Percentiles rank a stretch among this genome's conserved stretches.
Conservation (phyloP, 1,139 yeast genomes). For the Nakaseomyces bracarensis region DNA sequence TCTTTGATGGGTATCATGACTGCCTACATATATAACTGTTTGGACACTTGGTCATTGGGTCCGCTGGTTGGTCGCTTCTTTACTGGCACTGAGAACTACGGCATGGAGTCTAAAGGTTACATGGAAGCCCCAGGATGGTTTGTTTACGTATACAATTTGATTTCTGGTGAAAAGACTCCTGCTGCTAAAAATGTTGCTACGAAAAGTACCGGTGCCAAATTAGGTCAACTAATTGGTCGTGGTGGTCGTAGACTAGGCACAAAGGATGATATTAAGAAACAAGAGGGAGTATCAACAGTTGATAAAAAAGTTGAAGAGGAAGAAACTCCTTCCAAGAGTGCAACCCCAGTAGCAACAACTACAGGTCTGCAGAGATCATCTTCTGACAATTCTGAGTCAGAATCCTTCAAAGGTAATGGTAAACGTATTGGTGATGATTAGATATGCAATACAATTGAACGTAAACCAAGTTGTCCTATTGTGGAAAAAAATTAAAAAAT, state of each 20-base stretch:
- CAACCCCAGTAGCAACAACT: not conserved
- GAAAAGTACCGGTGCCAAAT: not conserved
- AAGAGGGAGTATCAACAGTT: not conserved
- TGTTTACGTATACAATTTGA: conserved; percentile 9
- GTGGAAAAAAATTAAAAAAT: too few species aligned
- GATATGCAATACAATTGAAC: too few species aligned
- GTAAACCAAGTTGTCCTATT: too few species aligned
- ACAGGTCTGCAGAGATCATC: not conserved
- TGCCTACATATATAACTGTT: conserved; percentile 28
- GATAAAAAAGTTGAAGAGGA: not conserved
- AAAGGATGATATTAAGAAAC: not conserved
- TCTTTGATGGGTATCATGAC: conserved; percentile 23
- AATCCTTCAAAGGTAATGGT: conserved; percentile 11
- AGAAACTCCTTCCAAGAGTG: not conserved
- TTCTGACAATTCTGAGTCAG: not conserved
- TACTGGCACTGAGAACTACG: conserved; percentile 17
- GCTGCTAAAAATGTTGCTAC: conserved; percentile 2
- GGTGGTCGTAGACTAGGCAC: conserved; percentile 9
- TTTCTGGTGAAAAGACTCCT: conserved; percentile 9
- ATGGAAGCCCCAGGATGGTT: conserved; percentile 26
- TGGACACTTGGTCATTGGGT: conserved; percentile 30
- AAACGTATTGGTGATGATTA: conserved; percentile 10
- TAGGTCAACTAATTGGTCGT: not conserved
- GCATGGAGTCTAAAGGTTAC: conserved; percentile 22
- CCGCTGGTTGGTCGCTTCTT: conserved; percentile 29